These are phyloP conservation scores for Chlorella vulgaris DNA, from an alignment of 139 green algal genomes.

Conservation along the genomic window DNA sequence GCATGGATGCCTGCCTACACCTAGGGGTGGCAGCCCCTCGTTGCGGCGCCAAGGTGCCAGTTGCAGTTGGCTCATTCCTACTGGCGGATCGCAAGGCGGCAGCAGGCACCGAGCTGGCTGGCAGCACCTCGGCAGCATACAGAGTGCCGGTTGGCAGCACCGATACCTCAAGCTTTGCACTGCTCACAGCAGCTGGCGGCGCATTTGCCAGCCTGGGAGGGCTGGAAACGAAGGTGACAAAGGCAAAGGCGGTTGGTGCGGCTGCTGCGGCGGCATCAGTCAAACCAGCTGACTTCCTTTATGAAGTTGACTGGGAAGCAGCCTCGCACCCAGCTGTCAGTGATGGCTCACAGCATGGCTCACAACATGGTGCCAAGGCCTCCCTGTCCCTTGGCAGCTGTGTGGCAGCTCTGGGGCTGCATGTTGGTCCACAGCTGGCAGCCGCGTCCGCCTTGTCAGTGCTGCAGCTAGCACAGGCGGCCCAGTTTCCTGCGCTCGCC, in stretches of 20 bases:
- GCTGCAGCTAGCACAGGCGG: conserved; percentile 12
- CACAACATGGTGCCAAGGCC: background rate
- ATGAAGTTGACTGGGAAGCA: conserved; percentile 34
- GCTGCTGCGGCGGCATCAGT: background rate
- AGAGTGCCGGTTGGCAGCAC: background rate
- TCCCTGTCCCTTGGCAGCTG: background rate
- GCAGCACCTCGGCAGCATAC: conserved; percentile 28
- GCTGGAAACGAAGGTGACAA: conserved; percentile 37
- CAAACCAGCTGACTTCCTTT: conserved; percentile 42
- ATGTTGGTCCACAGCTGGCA: background rate
- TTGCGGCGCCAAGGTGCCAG: conserved; percentile 47
- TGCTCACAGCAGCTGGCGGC: background rate
- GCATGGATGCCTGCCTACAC: conserved; percentile 55
- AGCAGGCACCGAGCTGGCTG: conserved; percentile 12
- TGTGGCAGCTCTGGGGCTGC: background rate
- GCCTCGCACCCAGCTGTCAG: conserved; percentile 9
- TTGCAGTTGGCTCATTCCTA: conserved; percentile 32
- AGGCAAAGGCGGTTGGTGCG: conserved; percentile 10
- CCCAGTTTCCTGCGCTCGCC: background rate
- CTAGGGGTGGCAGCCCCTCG: conserved; percentile 38
- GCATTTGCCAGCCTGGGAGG: conserved; percentile 17
- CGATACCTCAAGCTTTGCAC: conserved; percentile 32
- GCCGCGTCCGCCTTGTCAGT: background rate
- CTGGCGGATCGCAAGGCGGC: background rate
- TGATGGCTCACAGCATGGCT: too few species aligned